These are phyloP conservation scores for Trichoderma parareesei DNA, from an alignment of 495 filamentous ascomycete species.

Conservation along the genomic window DNA sequence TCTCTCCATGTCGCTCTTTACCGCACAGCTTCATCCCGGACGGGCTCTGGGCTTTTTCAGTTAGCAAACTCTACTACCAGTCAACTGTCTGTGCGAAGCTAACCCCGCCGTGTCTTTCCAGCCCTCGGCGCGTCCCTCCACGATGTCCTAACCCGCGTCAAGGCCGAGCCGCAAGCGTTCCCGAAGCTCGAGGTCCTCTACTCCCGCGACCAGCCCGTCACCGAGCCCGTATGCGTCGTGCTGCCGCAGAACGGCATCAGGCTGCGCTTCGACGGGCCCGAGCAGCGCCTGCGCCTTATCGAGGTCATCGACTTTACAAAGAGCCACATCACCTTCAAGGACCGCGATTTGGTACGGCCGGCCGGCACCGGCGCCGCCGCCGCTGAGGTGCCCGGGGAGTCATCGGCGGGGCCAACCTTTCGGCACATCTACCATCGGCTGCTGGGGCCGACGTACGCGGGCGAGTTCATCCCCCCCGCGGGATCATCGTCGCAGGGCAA, in stretches of 20 bases:
- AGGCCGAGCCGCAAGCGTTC: conserved; percentile 72
- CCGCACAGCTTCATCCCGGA: conserved; percentile 66
- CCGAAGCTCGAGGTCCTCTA: conserved; percentile 77
- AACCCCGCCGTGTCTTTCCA: conserved; percentile 24
- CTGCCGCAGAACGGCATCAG: conserved; percentile 81
- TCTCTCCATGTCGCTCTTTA: conserved; percentile 46
- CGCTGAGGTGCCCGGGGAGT: conserved; percentile 30
- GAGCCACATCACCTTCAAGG: conserved; percentile 67
- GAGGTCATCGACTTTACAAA: conserved; percentile 90
- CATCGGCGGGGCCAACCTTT: conserved; percentile 65
- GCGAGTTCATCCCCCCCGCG: conserved; percentile 64
- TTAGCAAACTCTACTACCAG: conserved; percentile 27
- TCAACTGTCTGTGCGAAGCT: conserved; percentile 10
- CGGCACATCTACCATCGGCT: conserved; percentile 85
- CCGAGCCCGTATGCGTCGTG: conserved; percentile 59
- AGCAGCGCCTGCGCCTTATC: conserved; percentile 83
- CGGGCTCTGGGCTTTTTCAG: conserved; percentile 72
- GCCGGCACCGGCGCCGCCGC: conserved; percentile 38
- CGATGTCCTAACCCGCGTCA: conserved; percentile 75
- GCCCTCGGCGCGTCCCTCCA: conserved; percentile 85
- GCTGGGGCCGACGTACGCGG: conserved; percentile 84
- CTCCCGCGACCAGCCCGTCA: conserved; percentile 59
- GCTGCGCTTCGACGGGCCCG: conserved; percentile 85
- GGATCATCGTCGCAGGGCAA: conserved; percentile 21
- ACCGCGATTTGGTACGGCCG: conserved; percentile 70